Base-by-base conservation (phyloP, 805 yeast genomes). In the Brettanomyces sp. region DNA sequence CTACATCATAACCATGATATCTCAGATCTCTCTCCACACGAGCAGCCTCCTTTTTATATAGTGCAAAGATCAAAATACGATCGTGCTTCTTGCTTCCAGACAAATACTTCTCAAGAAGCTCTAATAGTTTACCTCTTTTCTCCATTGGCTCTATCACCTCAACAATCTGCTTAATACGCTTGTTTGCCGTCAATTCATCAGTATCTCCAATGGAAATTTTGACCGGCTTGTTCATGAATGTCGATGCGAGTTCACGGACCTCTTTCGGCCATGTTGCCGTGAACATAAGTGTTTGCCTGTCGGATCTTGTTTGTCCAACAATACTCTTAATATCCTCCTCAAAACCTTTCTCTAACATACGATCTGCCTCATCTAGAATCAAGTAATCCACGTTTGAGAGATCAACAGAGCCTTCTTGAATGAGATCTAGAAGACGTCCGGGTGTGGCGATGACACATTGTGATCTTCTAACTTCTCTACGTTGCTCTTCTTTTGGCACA, bases 221-320 rank as follows among this genome's bases (percentile, higher is more conserved):
- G 42, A 88, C 87, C n/a, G 97, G 95, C 28, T 64, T 53, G 22
- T 74, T 77, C 95, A 93, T 85, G 66, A 84, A 93, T 5, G 84
- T 76, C 18, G 80, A 61, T 7, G 99, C 99, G 51, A 93, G 74
- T 52, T 88, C 95, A 60, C 98, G 82, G 34, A 93, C 98, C 68
- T 91, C 95, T 57, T 85, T 86, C n/a, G 99, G 99, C 99, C 99
- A 93, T 1, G 99, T 93, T n/a, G 99, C 99, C 8, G 99, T 91
- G 68, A 93, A 93, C 98, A 93, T 93, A 52, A 93, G 73, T 0
- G 99, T 93, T 67, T 91, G 98, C 69, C 98, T 74, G 28, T 73
- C 57, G 24, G 65, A 32, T 66, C 59, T 50, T 32, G 87, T 74
- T 47, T 72, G 69, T 41, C 82, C 76, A 60, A 93, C 79, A 53